Evolutionary conservation across 2,329 filamentous ascomycete genomes (phyloP).

Genomic region (Ophiognomonia clavigignenti-juglandacearum): DNA sequence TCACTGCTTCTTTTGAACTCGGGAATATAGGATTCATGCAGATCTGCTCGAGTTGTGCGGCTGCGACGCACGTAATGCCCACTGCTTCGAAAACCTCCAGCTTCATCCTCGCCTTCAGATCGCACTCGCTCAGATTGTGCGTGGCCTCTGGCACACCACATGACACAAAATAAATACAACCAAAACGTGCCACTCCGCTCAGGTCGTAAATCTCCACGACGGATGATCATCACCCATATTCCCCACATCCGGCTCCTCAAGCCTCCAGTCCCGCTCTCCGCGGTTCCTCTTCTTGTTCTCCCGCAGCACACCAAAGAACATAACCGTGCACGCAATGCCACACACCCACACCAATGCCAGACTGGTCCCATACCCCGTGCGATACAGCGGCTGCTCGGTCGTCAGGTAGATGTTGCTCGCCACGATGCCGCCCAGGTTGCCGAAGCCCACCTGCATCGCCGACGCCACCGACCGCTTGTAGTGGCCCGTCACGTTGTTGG

Average conservation of each 20-base stretch:
- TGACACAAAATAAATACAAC: no score
- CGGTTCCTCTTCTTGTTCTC: constrained; percentile 31
- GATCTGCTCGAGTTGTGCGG: no score
- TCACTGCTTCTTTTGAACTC: no score
- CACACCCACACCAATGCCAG: constrained; percentile 42
- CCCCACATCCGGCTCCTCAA: constrained; percentile 25
- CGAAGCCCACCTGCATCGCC: constrained; percentile 46
- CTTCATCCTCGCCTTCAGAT: no score
- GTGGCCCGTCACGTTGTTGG: constrained; percentile 52
- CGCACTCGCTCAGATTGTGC: no score
- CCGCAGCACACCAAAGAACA: constrained; percentile 25
- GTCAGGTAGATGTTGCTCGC: constrained; percentile 46
- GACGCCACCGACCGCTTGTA: constrained; percentile 51
- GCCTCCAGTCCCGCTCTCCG: constrained; percentile 26
- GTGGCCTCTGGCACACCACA: no score
- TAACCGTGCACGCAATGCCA: constrained; percentile 27
- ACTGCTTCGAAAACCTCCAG: no score
- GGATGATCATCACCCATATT: constrained; percentile 35
- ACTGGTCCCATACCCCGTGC: constrained; percentile 43
- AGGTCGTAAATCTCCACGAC: constrained; percentile 6
- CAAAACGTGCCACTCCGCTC: no score
- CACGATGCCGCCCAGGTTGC: constrained; percentile 46
- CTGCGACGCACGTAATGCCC: no score
- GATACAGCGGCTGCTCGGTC: constrained; percentile 42
- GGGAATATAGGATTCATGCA: no score